Evolutionary conservation across 2,329 filamentous ascomycete genomes (phyloP), one percentile per base, ranked within the genome.

Genomic region (Nemania sp.): DNA sequence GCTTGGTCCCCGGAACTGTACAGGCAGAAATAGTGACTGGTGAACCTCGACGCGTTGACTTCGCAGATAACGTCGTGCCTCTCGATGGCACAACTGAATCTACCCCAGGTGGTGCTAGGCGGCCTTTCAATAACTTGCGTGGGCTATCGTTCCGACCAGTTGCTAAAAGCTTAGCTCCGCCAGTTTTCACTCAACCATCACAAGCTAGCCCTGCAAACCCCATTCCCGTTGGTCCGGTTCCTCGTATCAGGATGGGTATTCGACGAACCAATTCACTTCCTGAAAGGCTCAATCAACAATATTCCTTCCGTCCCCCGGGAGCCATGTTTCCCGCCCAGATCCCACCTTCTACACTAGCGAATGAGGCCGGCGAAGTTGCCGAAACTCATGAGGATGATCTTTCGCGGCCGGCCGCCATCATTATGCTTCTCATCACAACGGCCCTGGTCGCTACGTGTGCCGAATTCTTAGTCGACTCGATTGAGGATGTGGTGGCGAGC

Each of bases 181-280:
- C 89, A 11, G 91, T 94, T 65, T 94, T 94, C 73, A 83, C 82
- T 0, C 84, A 86, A 66, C 80, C 82, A 5, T 76, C 79, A 1
- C 79, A 81, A 20, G 20, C 70, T 1, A 27, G 72, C 1, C 72
- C 78, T 13, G 66, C 77, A 6, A 75, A 76, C 4, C 74, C 78
- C 8, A 75, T 76, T 3, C 74, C 82, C 3, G 70, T 79, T 8
- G 83, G 86, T 2, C 82, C 84, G 11, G 82, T 88, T 51, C 87
- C 88, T 5, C 84, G 86, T 32, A 85, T 90, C 66, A 84, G 86
- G 49, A 87, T 88, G 72, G 87, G 88, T n/a, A 88, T 93, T 61
- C 89, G 91, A 64, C 87, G 92, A 62, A 92, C 92, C 22, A 93
- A 88, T 76, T 94, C 92, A 0, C 84, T 94, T 2, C 92, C 92